Evolutionary conservation across 2,329 filamentous ascomycete species (phyloP).

Genomic region (Ambrosiella cleistominuta): DNA sequence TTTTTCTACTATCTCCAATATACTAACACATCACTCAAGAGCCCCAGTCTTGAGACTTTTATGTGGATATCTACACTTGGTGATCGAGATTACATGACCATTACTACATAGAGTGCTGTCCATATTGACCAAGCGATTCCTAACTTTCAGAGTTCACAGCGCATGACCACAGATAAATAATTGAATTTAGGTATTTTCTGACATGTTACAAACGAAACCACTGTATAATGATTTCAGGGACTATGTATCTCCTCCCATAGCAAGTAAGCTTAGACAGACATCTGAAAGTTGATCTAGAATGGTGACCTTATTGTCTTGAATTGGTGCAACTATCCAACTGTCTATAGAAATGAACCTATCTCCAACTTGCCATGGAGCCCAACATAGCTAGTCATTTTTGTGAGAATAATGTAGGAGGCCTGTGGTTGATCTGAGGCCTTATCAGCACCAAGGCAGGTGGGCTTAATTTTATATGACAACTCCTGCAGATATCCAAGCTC

Average conservation of each 20-base stretch:
- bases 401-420: neutral
- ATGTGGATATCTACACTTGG: neutral
- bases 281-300: neutral
- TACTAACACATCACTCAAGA: too few species aligned
- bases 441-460: neutral
- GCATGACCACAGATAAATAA: neutral
- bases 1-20: too few species aligned
- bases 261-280: neutral
- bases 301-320: neutral
- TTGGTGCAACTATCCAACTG: neutral
- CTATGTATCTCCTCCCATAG: too few species aligned
- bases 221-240: too few species aligned
- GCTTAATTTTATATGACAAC: too few species aligned
- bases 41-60: neutral
- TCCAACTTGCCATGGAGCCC: too few species aligned
- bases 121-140: neutral
- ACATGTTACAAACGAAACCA: too few species aligned
- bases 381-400: neutral
- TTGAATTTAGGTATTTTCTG: too few species aligned
- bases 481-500: too few species aligned
- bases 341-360: neutral
- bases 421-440: slow-evolving; percentile 1
- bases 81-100: neutral
- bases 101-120: neutral
- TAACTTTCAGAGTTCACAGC: neutral